A percentile compares a stretch with the other conserved stretches of the same genome.
These are phyloP conservation scores for Hordeum marinum DNA, from an alignment of 176 grass and related monocot species.

Conservation along the genomic window DNA sequence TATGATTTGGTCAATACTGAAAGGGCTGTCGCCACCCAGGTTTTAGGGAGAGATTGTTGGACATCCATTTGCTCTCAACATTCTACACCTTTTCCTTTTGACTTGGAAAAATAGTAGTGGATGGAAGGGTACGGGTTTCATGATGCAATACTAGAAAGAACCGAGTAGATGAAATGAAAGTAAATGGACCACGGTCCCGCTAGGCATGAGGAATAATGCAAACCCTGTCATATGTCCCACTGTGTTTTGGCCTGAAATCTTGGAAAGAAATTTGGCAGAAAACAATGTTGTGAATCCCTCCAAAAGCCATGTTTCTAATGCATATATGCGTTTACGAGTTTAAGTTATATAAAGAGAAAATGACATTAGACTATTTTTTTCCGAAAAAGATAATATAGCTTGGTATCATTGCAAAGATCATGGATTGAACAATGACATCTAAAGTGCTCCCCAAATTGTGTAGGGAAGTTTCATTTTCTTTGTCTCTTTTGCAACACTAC, in stretches of 20 bases:
- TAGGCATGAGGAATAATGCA: too few species aligned
- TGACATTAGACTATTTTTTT: neutral
- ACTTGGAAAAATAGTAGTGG: neutral
- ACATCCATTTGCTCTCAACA: slow-evolving; percentile 23
- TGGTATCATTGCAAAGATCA: neutral
- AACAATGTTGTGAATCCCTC: neutral
- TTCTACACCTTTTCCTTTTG: slow-evolving; percentile 21
- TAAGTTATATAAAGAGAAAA: neutral
- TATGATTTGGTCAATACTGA: slow-evolving; percentile 28
- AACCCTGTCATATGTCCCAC: neutral
- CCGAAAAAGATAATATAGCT: neutral
- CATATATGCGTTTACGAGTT: neutral
- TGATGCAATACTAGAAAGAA: neutral
- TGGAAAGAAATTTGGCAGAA: neutral
- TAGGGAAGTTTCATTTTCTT: neutral
- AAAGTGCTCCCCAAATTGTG: neutral
- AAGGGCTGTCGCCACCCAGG: neutral
- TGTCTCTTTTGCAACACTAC: neutral
- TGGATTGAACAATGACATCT: neutral
- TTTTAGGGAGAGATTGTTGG: slow-evolving; percentile 29
- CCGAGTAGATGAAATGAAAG: slow-evolving; percentile 33
- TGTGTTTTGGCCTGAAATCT: neutral
- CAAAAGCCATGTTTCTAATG: neutral
- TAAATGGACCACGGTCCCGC: slow-evolving; percentile 20
- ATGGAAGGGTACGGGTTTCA: neutral